Percentiles rank a stretch among this genome's conserved stretches.
Evolutionary conservation across 2,329 filamentous ascomycete genomes (phyloP).

Genomic region (Diaporthe capsici): DNA sequence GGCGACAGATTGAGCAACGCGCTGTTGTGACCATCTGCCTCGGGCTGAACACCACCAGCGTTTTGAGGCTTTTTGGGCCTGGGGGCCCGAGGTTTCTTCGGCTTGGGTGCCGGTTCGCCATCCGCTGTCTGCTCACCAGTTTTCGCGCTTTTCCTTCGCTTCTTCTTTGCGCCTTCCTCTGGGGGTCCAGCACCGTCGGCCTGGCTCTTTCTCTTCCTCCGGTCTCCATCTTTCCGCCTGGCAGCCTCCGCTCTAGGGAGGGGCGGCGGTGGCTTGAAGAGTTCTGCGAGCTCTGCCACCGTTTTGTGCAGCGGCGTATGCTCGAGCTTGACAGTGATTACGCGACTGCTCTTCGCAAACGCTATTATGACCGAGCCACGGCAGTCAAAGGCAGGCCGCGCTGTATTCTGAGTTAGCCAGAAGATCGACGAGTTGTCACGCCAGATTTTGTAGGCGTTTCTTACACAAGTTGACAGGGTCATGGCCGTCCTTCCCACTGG

Average conservation of each 20-base stretch:
- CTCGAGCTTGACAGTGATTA: constrained; percentile 67
- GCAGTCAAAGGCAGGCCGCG: constrained; percentile 72
- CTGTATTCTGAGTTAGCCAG: constrained; percentile 50
- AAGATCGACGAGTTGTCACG: neutral
- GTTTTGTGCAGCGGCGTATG: constrained; percentile 71
- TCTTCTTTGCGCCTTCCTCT: constrained; percentile 46
- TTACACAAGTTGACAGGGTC: constrained; percentile 62
- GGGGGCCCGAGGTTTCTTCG: constrained; percentile 43
- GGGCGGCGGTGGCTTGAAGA: constrained; percentile 61
- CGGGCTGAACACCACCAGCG: constrained; percentile 38
- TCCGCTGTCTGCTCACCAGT: constrained; percentile 36
- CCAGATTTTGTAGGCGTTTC: constrained; percentile 38
- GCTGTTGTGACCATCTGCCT: constrained; percentile 42
- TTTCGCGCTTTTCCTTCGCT: constrained; percentile 47
- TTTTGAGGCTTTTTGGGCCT: constrained; percentile 40
- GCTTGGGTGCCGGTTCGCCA: constrained; percentile 40
- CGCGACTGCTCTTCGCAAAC: constrained; percentile 63
- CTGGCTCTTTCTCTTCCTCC: constrained; percentile 45
- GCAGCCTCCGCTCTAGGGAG: constrained; percentile 47
- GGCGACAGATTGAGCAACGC: constrained; percentile 58
- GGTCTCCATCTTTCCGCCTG: constrained; percentile 48
- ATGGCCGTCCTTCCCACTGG: constrained; percentile 60
- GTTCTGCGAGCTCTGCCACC: constrained; percentile 63
- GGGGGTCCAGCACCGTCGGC: constrained; percentile 28
- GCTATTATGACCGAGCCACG: constrained; percentile 64